Base-by-base conservation (phyloP, 768 basidiomycete genomes). In the Amanita phalloides region DNA sequence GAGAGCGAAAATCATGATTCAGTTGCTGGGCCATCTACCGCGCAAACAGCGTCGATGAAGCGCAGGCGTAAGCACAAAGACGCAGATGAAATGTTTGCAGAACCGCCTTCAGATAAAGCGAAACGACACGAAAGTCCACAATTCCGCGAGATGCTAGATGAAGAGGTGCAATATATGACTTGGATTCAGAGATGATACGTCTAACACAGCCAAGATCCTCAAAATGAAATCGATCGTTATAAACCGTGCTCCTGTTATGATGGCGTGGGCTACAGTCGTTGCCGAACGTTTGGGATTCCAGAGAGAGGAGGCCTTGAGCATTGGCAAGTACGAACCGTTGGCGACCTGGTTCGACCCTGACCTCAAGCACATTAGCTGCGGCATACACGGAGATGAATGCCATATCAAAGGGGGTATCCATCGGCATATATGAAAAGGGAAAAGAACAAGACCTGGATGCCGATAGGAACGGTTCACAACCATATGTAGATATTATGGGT, bases 331-430 rank as follows among this genome's bases (percentile, higher is more conserved):
- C 28, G 13, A 42, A 43, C 23, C 13, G 7, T 26, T 51, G 9
- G 41, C 23, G 26, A 10, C 23, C 26, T 41, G 23, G 53, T 33
- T 30, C 45, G 41, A 37, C 49, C 10, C 30, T 54, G 21, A 20
- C 10, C 28, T 42, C 13, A 23, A 13, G 8, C n/a, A 28, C 36
- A 11, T 13, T 39, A 92, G 94, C 93, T 4, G 88, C 90, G 45
- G 90, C 85, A 17, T 96, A 92, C 64, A 95, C 93, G 8, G 91
- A 95, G 62, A 79, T 95, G 77, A 95, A 94, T 56, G 90, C 90
- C 0, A 69, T 88, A 36, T 72, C 84, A 26, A 95, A 92, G 63
- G 93, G 91, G 9, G 73, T 90, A 21, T 82, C 85, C 32, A 71
- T 96, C 23, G 92, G 94, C 2, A 76, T 93, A 50, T 84, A 83